These are phyloP conservation scores for Leucoagaricus sp. DNA, from an alignment of 1,284 basidiomycete genomes.

Conservation along the genomic window DNA sequence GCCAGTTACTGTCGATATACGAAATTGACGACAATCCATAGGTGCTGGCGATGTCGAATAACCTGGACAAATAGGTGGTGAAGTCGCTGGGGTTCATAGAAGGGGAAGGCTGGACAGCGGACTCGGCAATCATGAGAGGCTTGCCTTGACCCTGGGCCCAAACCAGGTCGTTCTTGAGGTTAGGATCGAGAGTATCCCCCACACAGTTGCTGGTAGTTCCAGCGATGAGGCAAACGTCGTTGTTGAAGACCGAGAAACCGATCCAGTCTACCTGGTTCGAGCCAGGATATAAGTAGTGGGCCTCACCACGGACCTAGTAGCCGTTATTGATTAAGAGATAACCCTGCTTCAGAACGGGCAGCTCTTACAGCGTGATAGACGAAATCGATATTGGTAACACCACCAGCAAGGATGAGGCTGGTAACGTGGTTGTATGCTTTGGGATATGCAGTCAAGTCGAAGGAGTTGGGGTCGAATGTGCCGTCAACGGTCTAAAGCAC, in stretches of 20 bases:
- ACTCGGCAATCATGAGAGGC: neutral
- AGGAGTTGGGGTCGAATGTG: neutral
- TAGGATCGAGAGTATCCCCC: neutral
- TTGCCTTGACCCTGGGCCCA: neutral
- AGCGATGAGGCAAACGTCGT: neutral
- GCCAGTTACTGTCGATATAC: neutral
- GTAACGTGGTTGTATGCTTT: neutral
- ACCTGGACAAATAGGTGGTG: neutral
- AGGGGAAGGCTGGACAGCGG: neutral
- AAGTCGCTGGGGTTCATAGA: neutral
- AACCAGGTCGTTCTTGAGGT: neutral
- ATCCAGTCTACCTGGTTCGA: neutral
- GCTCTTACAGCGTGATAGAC: neutral
- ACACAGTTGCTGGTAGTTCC: neutral
- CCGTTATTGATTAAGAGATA: neutral
- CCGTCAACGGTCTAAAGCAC: neutral
- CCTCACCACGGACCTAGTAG: neutral
- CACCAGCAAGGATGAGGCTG: neutral
- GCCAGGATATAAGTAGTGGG: neutral
- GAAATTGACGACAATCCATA: neutral
- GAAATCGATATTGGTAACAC: neutral
- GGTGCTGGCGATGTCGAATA: neutral
- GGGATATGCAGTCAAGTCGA: neutral
- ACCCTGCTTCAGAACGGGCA: neutral
- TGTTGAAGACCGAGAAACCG: neutral